Evolutionary conservation across 1,284 basidiomycete species (phyloP), one percentile per base, ranked within the genome.

Genomic region (Tremellales sp.): DNA sequence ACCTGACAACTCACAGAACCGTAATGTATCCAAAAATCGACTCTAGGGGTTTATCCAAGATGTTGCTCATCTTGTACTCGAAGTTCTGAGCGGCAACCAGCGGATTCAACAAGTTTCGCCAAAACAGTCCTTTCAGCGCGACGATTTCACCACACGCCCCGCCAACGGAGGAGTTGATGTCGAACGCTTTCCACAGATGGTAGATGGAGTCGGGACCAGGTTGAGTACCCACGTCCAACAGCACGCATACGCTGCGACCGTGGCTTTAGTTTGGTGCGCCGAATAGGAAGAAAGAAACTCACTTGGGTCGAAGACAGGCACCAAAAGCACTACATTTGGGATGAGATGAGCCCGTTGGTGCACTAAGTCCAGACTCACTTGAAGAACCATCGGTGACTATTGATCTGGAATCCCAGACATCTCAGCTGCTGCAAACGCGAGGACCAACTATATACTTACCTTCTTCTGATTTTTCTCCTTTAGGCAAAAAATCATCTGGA

Each of bases 91-190:
- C 78, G 0, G 61, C 65, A 66, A 82, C 82, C 1, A 92, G 76
- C 0, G 91, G 91, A 63, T 88, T 95, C 57, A 88, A 64, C 47
- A 91, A 76, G 66, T 86, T 85, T 64, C 74, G 73, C 39, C 84
- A 85, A 60, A 79, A 87, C 71, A 83, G 86, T 37, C 89, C 90
- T 73, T 92, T 93, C 53, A 91, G 76, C 1, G 91, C 89, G 22
- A 93, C 88, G 45, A 95, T 94, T 75, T 95, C 92, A n/a, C 92
- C 92, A 65, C 91, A 95, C 4, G 94, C 93, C 24, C 94, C 93
- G 0, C 91, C 93, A 27, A 95, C 89, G 56, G 94, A 93, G 24
- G 86, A 87, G 72, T 95, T 92, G 73, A 92, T 86, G 66, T 97
- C 92, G 55, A 97, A 97, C 4, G 89, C 86, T 73, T 97, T 95